Evolutionary conservation across 148 eudicot genomes (phyloP).

Genomic region (Persicaria tinctoria): DNA sequence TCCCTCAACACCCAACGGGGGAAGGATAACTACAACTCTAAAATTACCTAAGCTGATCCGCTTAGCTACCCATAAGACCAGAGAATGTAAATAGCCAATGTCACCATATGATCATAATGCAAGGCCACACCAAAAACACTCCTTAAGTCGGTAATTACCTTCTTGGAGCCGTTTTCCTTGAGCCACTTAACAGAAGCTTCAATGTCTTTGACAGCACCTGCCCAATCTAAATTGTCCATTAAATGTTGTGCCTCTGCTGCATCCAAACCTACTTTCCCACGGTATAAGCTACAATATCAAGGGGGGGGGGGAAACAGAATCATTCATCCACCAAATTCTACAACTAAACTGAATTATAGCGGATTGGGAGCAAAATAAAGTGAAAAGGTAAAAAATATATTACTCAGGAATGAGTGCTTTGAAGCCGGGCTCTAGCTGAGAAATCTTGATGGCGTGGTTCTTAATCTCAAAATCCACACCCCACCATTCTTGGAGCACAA

Average conservation of each 20-base stretch:
- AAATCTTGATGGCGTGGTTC: slow-evolving; percentile 72
- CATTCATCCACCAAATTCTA: background rate
- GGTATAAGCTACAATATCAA: slow-evolving; percentile 52
- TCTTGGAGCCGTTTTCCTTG: slow-evolving; percentile 82
- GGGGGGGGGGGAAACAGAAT: background rate
- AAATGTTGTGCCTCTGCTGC: slow-evolving; percentile 92
- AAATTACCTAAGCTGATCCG: background rate
- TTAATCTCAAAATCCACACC: slow-evolving; percentile 88
- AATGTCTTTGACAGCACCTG: slow-evolving; percentile 89
- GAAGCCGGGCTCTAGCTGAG: slow-evolving; percentile 64
- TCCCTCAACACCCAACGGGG: background rate
- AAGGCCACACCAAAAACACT: background rate
- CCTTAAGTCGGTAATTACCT: slow-evolving; percentile 32
- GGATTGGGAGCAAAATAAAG: background rate
- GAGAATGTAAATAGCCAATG: background rate
- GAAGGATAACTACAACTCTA: background rate
- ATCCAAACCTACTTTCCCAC: slow-evolving; percentile 92
- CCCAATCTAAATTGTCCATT: slow-evolving; percentile 90
- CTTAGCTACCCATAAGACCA: background rate
- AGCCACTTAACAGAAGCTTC: slow-evolving; percentile 94
- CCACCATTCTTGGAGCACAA: slow-evolving; percentile 99
- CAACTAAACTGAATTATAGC: background rate
- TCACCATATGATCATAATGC: background rate
- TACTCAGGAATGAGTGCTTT: slow-evolving; percentile 84
- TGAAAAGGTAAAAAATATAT: slow-evolving; percentile 1